Base-by-base conservation (phyloP, 768 basidiomycete genomes). In the Clitopilus passeckerianus region DNA sequence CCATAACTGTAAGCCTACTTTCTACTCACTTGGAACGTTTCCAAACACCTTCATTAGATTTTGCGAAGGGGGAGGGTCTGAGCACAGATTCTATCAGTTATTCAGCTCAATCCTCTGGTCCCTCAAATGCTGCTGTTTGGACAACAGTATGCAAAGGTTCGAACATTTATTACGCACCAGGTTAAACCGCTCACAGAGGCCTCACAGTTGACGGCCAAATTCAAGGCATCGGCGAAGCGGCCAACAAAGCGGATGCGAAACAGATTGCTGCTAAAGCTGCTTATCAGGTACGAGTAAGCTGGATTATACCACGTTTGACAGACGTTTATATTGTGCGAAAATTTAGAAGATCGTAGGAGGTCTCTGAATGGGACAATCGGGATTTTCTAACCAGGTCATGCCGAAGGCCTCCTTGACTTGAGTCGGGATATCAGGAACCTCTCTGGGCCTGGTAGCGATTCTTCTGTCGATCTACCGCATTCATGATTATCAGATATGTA, bases 71-170 rank as follows among this genome's bases (percentile, higher is more conserved):
- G 71, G 70, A 58, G 64, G 56, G 7, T 66, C 59, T 23, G 56
- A 50, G 60, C 68, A 34, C 44, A 5, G 65, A 74, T 52, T 61
- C 73, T 5, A 52, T 86, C 55, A 76, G 70, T 46, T 87, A 74
- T 72, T 69, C 57, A 14, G 79, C 81, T 53, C 66, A 62, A 0
- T 62, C 44, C 1, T 62, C 70, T 5, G 86, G 86, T 0, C 80
- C 75, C 0, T 60, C 76, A 8, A 68, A 81, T 63, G 70, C 72
- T 10, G 63, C 73, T 30, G 58, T 66, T 20, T 89, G 86, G 86
- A 82, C 75, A 9, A 68, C 75, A n/a, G 68, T 76, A 20, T 87
- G 84, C 70, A 86, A 83, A 63, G 64, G 82, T 50, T 30, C 3
- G 7, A 4, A 30, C 4, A 3, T 30, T 30, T 30, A 3, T 3